Conservation (phyloP, 371 early-diverging fungal species). For the Mucor mucedo region DNA sequence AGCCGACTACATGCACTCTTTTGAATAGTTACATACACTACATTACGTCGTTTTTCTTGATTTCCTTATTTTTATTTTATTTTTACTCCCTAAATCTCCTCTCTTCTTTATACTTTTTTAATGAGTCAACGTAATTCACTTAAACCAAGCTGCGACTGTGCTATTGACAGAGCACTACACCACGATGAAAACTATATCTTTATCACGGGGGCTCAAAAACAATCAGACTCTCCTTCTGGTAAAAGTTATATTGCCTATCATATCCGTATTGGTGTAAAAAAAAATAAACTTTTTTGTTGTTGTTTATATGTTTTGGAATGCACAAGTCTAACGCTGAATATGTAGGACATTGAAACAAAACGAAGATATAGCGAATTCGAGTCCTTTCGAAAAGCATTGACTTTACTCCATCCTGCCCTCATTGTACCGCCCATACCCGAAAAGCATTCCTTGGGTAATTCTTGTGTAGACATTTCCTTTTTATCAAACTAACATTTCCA, state of each 20-base stretch:
- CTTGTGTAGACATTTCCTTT: conserved; percentile 7
- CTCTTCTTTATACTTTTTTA: background rate
- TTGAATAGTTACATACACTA: too few relatives aligned
- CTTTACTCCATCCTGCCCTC: conserved; percentile 80
- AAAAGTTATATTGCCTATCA: conserved; percentile 61
- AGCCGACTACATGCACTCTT: too few relatives aligned
- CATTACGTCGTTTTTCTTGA: background rate
- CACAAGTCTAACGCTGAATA: background rate
- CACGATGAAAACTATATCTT: conserved; percentile 38
- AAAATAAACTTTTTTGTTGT: background rate
- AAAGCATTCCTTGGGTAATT: conserved; percentile 19
- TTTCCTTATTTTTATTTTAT: background rate
- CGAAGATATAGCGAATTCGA: conserved; percentile 93
- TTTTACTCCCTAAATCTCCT: background rate
- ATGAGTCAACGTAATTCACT: conserved; percentile 32
- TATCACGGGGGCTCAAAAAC: conserved; percentile 51
- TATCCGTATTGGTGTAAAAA: conserved; percentile 59
- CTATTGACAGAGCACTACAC: conserved; percentile 37
- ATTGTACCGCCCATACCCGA: conserved; percentile 96
- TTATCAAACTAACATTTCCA: background rate
- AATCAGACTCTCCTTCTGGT: conserved; percentile 41
- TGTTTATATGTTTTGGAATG: background rate
- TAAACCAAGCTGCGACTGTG: conserved; percentile 33
- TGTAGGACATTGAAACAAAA: conserved; percentile 16
- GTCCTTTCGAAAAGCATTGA: conserved; percentile 79